Base-by-base conservation (phyloP, 2,329 filamentous ascomycete species). In the Colletotrichum sp. region DNA sequence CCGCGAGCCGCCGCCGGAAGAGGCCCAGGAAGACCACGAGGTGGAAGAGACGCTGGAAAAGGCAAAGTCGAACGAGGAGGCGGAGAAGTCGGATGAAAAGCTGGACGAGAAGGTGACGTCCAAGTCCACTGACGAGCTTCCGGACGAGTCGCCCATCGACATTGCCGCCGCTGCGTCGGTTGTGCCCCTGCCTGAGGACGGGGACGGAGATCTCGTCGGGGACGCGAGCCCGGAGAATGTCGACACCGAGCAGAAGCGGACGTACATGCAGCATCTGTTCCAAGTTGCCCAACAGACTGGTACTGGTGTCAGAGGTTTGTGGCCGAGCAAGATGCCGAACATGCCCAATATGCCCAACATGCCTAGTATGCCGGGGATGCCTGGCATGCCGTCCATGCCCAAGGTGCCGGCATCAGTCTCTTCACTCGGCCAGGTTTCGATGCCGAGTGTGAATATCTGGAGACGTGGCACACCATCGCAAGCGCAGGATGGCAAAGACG, bases 111-210 rank as follows among this genome's bases (percentile, higher is more conserved):
- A 80, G 25, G 64, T 11, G 2, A 55, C 52, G 0, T 76, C 80
- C 27, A 78, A 78, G n/a, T 64, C 60, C 0, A 57, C 73, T 3
- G 78, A 73, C 13, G 77, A 78, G 4, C 71, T 86, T 1, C 85
- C 83, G 2, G 84, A 86, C 57, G 81, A 85, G 74, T 89, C 88
- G 2, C 89, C 89, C 5, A 84, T 90, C 52, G 89, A 90, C 73
- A 90, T 90, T 36, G 87, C 88, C 0, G 88, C 88, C 0, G 88
- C 89, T 0, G 88, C 89, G 1, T 87, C 88, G 0, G 82, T 90
- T 3, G 87, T 89, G 0, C 88, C 88, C 0, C 80, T 89, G 0
- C 88, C 89, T 0, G 84, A 84, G 25, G 87, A 87, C 25, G 82
- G 85, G 22, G 83, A 85, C 8, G 81, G 82, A 1, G 82, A 83